Base-by-base conservation (phyloP, 2,329 filamentous ascomycete species). In the Fusarium neocosmosporiellum region DNA sequence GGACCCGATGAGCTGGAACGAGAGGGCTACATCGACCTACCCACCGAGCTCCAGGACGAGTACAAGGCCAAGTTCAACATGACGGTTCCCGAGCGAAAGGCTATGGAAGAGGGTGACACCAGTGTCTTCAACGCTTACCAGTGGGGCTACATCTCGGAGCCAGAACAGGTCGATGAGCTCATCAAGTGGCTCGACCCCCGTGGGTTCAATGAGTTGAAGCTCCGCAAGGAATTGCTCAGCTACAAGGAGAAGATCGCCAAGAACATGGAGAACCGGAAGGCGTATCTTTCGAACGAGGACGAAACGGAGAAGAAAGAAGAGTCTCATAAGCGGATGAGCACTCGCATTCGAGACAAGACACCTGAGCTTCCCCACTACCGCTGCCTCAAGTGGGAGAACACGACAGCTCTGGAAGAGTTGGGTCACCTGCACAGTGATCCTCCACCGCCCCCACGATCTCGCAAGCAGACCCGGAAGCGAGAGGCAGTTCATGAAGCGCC, bases 101-200 rank as follows among this genome's bases (percentile, higher is more conserved):
- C 90, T 76, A 86, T 88, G 66, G 96, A 99, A 81, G 96, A 99
- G 84, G 95, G 95, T 7, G 82, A 88, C 0, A 97, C 94, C 1
- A 93, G 92, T 75, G 89, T 98, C 4, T 90, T 89, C 67, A 92
- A 88, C 59, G 94, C 96, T 3, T 84, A 85, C 14, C 93, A 98
- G 81, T 99, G 96, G 95, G 96, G 93, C 13, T 99, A 94, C 83
- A 95, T 94, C 76, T 93, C 96, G 39, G 93, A 96, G 13, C 90
- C 94, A 0, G 90, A 92, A 57, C 88, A 93, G 39, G 83, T 99
- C 7, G 93, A 96, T 69, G 89, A 88, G 60, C 88, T 99, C 20
- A 90, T 98, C 70, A 88, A 89, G 60, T 99, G 96, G 95, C 88
- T 99, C 6, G 96, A 99, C 78, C 89, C 92, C 14, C 92, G 94